These are phyloP conservation scores for Macadamia tetraphylla DNA, from an alignment of 164 flowering plant species.

Conservation along the genomic window DNA sequence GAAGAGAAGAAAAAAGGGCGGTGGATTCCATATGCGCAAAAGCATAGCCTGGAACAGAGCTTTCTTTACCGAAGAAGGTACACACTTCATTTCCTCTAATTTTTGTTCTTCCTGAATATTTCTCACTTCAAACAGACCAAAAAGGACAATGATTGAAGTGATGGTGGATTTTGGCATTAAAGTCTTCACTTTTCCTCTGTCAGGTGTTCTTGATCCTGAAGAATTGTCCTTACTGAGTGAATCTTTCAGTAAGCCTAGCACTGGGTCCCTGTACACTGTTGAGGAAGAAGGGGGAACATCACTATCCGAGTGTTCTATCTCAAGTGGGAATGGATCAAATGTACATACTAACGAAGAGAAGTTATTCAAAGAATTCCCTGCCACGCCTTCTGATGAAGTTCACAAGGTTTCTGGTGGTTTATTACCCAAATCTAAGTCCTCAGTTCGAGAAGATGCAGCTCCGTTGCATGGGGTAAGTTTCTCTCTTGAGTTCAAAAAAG, in stretches of 20 bases:
- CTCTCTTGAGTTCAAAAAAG: background rate
- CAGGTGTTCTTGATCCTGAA: conserved; percentile 71
- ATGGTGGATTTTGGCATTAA: background rate
- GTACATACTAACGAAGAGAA: conserved; percentile 26
- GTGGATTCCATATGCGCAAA: conserved; percentile 73
- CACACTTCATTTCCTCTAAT: background rate
- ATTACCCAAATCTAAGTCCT: conserved; percentile 15
- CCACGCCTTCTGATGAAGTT: conserved; percentile 13
- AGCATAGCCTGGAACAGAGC: conserved; percentile 95
- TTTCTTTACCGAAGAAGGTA: conserved; percentile 94
- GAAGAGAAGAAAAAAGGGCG: conserved; percentile 72
- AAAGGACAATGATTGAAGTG: background rate
- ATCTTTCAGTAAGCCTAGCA: conserved; percentile 19
- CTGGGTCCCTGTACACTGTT: conserved; percentile 27
- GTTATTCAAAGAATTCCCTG: conserved; percentile 23
- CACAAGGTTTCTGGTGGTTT: conserved; percentile 11
- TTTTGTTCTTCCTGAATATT: background rate
- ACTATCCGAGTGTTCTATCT: conserved; percentile 6
- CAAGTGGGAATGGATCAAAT: conserved; percentile 15
- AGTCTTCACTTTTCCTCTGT: background rate
- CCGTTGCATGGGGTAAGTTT: conserved; percentile 30
- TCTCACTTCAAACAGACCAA: no score
- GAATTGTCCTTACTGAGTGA: conserved; percentile 71
- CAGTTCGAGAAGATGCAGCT: conserved; percentile 17
- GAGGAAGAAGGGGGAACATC: conserved; percentile 35